A percentile compares a stretch with the other conserved stretches of the same genome.
These are phyloP conservation scores for Solanum chacoense DNA, from an alignment of 305 asterid species.

Conservation along the genomic window DNA sequence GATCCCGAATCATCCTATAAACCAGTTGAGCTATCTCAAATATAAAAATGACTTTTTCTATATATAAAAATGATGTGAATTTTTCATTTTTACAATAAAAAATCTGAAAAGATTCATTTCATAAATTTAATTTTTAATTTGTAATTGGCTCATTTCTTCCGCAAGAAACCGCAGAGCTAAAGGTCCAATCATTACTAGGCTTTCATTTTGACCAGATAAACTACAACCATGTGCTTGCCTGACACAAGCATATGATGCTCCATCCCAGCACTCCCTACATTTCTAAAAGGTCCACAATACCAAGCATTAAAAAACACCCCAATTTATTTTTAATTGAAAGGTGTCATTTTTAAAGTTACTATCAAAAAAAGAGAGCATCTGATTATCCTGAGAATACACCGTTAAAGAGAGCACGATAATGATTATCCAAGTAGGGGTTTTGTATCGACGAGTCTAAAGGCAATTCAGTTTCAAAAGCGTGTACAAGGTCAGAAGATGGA, in stretches of 20 bases:
- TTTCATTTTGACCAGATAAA: neutral
- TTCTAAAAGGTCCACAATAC: neutral
- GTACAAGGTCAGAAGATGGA: neutral
- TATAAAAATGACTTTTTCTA: too few relatives aligned
- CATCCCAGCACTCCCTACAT: neutral
- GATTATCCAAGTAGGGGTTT: neutral
- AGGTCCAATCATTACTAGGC: neutral
- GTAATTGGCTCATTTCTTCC: neutral
- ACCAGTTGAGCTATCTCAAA: neutral
- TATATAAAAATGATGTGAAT: too few relatives aligned
- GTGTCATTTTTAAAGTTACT: neutral
- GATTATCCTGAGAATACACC: neutral
- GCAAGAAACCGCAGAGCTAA: neutral
- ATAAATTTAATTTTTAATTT: too few relatives aligned
- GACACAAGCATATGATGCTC: neutral
- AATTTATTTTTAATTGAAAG: neutral
- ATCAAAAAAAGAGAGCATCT: neutral
- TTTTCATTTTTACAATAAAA: neutral
- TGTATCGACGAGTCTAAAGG: neutral
- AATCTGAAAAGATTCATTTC: neutral
- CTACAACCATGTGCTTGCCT: neutral
- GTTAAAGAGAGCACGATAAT: neutral
- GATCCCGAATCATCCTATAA: neutral
- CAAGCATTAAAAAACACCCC: neutral
- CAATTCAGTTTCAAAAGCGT: neutral